phyloP scores from a whole-genome alignment of 208 protist genomes.

The Jaenimonas drosophilae region DNA sequence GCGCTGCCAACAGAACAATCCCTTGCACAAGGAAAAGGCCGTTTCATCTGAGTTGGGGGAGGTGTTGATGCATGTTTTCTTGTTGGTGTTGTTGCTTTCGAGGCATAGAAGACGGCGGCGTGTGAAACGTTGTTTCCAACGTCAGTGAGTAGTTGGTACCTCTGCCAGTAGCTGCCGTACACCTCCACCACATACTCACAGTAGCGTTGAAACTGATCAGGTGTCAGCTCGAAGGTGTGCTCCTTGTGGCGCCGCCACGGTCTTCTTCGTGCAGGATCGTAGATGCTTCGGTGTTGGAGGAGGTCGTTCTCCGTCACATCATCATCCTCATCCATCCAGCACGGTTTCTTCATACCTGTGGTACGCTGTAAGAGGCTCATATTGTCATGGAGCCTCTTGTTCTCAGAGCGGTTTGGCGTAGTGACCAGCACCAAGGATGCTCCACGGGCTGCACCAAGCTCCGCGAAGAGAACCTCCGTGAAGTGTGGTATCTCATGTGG shows the following conservation, averaged over 20 bases:
- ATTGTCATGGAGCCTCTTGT: constrained; percentile 8
- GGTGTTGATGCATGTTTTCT: too few relatives aligned
- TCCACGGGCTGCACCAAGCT: constrained; percentile 13
- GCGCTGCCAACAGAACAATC: not conserved
- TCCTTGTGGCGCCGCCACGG: constrained; percentile 19
- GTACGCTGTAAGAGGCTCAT: too few relatives aligned
- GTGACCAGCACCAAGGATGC: constrained; percentile 29
- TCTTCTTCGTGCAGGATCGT: constrained; percentile 2
- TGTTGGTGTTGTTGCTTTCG: too few relatives aligned
- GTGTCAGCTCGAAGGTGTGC: constrained; percentile 55
- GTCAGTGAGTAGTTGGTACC: constrained; percentile 15
- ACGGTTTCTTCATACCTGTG: too few relatives aligned
- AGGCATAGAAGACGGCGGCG: constrained; percentile 22
- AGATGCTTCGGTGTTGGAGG: constrained; percentile 9
- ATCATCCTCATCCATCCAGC: not conserved
- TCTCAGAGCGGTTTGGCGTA: constrained; percentile 41
- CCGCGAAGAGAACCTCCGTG: constrained; percentile 33
- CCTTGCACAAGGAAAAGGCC: too few relatives aligned
- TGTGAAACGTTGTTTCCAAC: constrained; percentile 38
- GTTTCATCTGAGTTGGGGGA: too few relatives aligned
- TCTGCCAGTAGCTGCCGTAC: constrained; percentile 17
- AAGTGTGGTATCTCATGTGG: constrained; percentile 25
- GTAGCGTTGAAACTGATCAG: constrained; percentile 23
- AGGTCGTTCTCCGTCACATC: not conserved
- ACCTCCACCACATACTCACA: constrained; percentile 28